These are phyloP conservation scores for Suillus bovinus DNA, from an alignment of 768 basidiomycete genomes.

Conservation along the genomic window DNA sequence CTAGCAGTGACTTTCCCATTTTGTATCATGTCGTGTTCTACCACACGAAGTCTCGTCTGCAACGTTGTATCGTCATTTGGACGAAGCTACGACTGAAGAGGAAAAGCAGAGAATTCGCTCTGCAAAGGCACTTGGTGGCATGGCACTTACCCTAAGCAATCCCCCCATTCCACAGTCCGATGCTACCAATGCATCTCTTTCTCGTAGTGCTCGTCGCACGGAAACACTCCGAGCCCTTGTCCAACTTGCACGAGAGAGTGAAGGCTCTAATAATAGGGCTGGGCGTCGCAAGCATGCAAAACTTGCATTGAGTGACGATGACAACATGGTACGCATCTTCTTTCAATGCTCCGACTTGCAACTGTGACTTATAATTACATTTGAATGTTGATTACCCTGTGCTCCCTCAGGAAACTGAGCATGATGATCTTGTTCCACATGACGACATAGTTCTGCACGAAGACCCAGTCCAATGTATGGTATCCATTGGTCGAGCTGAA, in stretches of 20 bases:
- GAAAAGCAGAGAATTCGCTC: slow-evolving; percentile 4
- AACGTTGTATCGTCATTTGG: slow-evolving; percentile 6
- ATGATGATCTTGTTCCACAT: no score
- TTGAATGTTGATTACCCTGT: no score
- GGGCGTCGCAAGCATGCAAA: no score
- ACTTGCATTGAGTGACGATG: no score
- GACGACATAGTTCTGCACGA: no score
- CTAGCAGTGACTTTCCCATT: background rate
- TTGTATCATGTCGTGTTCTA: background rate
- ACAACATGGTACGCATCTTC: background rate
- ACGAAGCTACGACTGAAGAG: slow-evolving; percentile 1
- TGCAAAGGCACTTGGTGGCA: background rate
- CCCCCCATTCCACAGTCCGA: background rate
- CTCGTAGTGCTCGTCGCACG: background rate
- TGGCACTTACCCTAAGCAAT: background rate
- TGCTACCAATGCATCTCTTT: background rate
- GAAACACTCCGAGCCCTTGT: background rate
- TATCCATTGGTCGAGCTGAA: no score
- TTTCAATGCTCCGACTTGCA: background rate
- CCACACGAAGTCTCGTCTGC: background rate
- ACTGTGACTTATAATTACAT: no score
- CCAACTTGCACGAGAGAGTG: background rate
- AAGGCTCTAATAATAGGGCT: background rate
- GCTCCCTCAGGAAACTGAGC: no score
- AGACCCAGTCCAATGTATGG: no score